Evolutionary conservation across 2,329 filamentous ascomycete genomes (phyloP).

Genomic region (Grosmannia serpens): DNA sequence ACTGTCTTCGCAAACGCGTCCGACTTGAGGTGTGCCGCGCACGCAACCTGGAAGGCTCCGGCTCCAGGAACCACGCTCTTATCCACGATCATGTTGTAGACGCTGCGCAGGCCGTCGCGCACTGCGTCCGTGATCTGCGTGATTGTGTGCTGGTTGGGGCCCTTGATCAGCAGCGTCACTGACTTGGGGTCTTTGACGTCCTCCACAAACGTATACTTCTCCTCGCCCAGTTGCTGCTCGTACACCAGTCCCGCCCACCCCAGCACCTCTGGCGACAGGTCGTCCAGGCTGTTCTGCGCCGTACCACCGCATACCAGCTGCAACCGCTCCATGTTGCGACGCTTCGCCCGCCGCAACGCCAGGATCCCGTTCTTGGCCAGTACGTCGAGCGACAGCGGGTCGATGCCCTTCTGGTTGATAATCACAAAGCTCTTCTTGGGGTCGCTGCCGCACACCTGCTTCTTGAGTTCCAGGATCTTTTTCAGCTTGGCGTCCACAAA

Average conservation of each 20-base stretch:
- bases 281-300: constrained; percentile 93
- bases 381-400: constrained; percentile 89
- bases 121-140: constrained; percentile 94
- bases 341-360: constrained; percentile 85
- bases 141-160: constrained; percentile 93
- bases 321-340: constrained; percentile 96
- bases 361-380: constrained; percentile 97
- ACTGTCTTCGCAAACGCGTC: constrained; percentile 80
- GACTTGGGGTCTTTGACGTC: constrained; percentile 99
- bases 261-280: constrained; percentile 74
- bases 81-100: constrained; percentile 99
- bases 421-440: constrained; percentile 93
- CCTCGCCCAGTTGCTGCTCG: constrained; percentile 93
- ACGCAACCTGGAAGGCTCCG: constrained; percentile 92
- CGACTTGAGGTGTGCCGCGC: constrained; percentile 74
- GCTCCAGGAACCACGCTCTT: constrained; percentile 87
- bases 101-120: constrained; percentile 83
- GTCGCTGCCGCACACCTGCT: constrained; percentile 89
- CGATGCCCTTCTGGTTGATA: constrained; percentile 98
- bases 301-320: constrained; percentile 87
- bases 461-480: constrained; percentile 97
- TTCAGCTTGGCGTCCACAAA: constrained; percentile 94
- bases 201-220: constrained; percentile 98
- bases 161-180: constrained; percentile 95
- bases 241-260: constrained; percentile 96